Evolutionary conservation across 345 rosid species (phyloP).

Genomic region (Acer negundo): DNA sequence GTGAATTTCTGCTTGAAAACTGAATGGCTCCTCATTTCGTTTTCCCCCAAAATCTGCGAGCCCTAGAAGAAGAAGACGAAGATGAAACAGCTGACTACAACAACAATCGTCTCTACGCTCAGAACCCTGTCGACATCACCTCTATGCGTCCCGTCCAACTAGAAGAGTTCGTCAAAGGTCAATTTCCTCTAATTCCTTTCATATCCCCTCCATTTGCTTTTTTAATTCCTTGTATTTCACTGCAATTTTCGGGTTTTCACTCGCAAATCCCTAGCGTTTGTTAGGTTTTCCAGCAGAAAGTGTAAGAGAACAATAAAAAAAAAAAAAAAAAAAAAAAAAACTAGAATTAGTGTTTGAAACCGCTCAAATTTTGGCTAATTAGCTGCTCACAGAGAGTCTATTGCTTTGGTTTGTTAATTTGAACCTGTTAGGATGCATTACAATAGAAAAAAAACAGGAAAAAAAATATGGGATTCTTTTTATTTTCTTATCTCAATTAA

Average conservation of each 20-base stretch:
- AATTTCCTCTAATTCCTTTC: not conserved
- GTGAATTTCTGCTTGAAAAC: not conserved
- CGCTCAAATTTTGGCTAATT: no score
- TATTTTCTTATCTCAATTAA: no score
- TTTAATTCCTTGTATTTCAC: not conserved
- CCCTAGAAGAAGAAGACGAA: constrained; percentile 62
- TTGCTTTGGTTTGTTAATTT: no score
- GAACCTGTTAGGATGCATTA: no score
- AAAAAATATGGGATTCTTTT: no score
- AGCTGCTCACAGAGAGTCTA: no score
- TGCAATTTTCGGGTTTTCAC: not conserved
- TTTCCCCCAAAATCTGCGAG: constrained; percentile 67
- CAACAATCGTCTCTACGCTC: constrained; percentile 54
- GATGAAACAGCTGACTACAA: constrained; percentile 31
- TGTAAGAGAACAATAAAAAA: not conserved
- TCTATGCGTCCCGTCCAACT: constrained; percentile 64
- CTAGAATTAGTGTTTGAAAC: no score
- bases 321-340: no score
- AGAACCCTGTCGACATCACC: constrained; percentile 50
- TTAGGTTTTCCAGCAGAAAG: not conserved
- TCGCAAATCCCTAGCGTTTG: not conserved
- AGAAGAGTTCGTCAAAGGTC: constrained; percentile 95
- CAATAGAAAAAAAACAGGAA: no score
- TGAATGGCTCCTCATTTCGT: constrained; percentile 79
- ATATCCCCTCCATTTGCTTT: not conserved